Percentiles rank a stretch among this genome's conserved stretches.
phyloP scores from a whole-genome alignment of 108 stramenopile genomes.

The Cyclotella choctawhatcheeana region DNA sequence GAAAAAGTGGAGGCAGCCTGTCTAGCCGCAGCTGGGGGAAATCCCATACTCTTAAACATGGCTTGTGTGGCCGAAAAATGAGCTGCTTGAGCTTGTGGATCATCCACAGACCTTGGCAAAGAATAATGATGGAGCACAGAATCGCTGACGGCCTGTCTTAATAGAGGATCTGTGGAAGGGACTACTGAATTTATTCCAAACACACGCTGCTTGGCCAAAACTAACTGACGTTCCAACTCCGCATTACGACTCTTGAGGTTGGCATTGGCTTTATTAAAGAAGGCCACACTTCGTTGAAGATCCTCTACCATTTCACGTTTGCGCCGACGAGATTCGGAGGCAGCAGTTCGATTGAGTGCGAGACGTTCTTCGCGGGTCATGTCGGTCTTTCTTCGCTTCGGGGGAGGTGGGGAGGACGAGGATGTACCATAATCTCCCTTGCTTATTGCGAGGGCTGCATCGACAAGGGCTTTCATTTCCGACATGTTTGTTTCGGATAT shows the following conservation, averaged over 20 bases:
- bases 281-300: slow-evolving; percentile 78
- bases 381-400: too few relatives aligned
- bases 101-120: neutral
- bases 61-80: slow-evolving; percentile 44
- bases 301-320: slow-evolving; percentile 90
- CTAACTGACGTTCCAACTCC: slow-evolving; percentile 65
- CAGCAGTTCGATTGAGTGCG: slow-evolving; percentile 87
- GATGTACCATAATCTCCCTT: too few relatives aligned
- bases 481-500: neutral
- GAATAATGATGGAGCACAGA: too few relatives aligned
- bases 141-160: neutral
- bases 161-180: neutral
- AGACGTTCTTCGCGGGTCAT: slow-evolving; percentile 69
- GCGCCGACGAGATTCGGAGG: slow-evolving; percentile 77
- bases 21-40: slow-evolving; percentile 37
- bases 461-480: slow-evolving; percentile 38
- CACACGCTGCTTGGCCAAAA: slow-evolving; percentile 70
- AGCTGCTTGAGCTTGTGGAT: slow-evolving; percentile 11
- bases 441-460: slow-evolving; percentile 25
- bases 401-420: too few relatives aligned
- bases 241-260: slow-evolving; percentile 79
- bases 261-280: slow-evolving; percentile 77
- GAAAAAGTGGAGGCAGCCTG: slow-evolving; percentile 34
- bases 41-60: slow-evolving; percentile 37
- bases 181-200: slow-evolving; percentile 39